These are phyloP conservation scores for Pyrenophora tritici-repentis DNA, from an alignment of 2,329 filamentous ascomycete species.

Conservation along the genomic window DNA sequence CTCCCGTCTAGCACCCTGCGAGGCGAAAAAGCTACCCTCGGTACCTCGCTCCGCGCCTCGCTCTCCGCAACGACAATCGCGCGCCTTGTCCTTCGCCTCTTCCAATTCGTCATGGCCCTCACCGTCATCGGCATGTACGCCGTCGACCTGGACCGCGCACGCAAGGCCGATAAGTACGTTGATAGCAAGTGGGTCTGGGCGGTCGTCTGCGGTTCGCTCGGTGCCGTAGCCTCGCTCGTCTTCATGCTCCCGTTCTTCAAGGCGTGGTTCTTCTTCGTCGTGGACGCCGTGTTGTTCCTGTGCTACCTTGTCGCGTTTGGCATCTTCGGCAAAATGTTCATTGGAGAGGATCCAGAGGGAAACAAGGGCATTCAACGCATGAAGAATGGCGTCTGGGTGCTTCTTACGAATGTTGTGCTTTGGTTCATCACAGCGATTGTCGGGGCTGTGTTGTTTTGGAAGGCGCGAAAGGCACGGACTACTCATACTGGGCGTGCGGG, in stretches of 20 bases:
- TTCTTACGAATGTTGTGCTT: slow-evolving; percentile 73
- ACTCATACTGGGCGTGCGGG: slow-evolving; percentile 23
- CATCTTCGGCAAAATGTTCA: slow-evolving; percentile 81
- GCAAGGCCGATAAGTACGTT: slow-evolving; percentile 51
- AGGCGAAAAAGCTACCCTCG: slow-evolving; percentile 36
- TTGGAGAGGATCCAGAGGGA: slow-evolving; percentile 68
- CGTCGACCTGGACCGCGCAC: slow-evolving; percentile 45
- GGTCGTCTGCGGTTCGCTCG: slow-evolving; percentile 32
- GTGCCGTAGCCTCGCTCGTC: slow-evolving; percentile 50
- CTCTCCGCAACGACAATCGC: slow-evolving; percentile 31
- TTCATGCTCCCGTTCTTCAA: slow-evolving; percentile 67
- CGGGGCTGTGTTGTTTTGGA: slow-evolving; percentile 62
- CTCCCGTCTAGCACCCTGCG: slow-evolving; percentile 36
- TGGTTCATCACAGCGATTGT: slow-evolving; percentile 71
- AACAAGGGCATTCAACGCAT: slow-evolving; percentile 71
- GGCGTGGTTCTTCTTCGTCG: slow-evolving; percentile 61
- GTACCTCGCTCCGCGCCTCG: slow-evolving; percentile 26
- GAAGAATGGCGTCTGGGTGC: slow-evolving; percentile 86
- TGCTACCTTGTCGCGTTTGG: slow-evolving; percentile 84
- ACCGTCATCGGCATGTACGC: slow-evolving; percentile 74
- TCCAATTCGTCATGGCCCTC: slow-evolving; percentile 77
- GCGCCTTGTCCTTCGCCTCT: slow-evolving; percentile 69
- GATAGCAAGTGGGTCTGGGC: slow-evolving; percentile 63
- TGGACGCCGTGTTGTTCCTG: slow-evolving; percentile 72
- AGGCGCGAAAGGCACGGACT: slow-evolving; percentile 37